Evolutionary conservation across 805 yeast genomes (phyloP), one percentile per base, ranked within the genome.

Genomic region (Wickerhamomyces ciferrii): DNA sequence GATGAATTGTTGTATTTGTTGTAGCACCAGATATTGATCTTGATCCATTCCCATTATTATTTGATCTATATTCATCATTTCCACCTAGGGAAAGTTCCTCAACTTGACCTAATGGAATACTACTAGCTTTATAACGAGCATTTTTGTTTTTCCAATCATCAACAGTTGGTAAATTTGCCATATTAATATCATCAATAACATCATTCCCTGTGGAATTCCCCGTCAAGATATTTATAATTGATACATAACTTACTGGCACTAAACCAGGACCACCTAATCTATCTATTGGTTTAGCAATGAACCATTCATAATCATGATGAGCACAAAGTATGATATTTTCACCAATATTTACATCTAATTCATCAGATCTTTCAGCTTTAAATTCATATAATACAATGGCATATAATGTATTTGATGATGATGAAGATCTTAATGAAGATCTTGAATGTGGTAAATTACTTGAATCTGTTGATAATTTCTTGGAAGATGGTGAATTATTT

Each of bases 261-360:
- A 94, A 73, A 1, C 99, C 99, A 0, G 98, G 98, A 1, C 97
- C 99, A 23, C 99, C 98, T 35, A 94, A 71, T 45, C 97, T 74
- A 49, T 92, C 95, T 39, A 94, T 87, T 14, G 97, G 97, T 63
- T 94, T 94, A 5, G 97, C 98, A 49, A 94, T 94, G 57, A 90
- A 91, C 99, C 99, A 94, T 68, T 95, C 99, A 53, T 74, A 86
- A 46, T 89, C 90, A 61, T 92, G 96, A 66, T 92, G 97, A 2
- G 99, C 99, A 67, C 97, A 92, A 13, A 95, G 81, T 27, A 91
- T 87, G 51, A 94, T 76, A 56, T 87, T 84, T 58, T 94, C 99
- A 35, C 97, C 97, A 1, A 87, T 87, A 25, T 66, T 60, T 3
- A 92, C 88, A 52, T 84, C 84, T 53, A 94, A 74, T 66, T 94